These are phyloP conservation scores for Firmiana major DNA, from an alignment of 345 rosid species.

Conservation along the genomic window DNA sequence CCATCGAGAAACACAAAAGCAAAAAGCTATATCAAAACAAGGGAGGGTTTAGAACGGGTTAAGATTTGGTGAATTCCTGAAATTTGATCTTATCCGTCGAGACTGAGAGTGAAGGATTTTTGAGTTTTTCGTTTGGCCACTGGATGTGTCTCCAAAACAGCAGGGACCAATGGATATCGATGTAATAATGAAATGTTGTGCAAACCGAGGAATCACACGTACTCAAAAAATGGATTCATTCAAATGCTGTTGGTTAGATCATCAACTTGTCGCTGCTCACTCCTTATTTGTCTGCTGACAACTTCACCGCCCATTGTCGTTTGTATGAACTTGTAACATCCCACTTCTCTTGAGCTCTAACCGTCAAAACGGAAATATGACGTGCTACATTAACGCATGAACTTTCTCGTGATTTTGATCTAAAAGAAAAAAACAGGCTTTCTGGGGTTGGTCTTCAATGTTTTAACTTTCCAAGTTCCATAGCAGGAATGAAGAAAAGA, in stretches of 20 bases:
- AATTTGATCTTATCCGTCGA: neutral
- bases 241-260: too few relatives aligned
- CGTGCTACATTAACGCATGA: neutral
- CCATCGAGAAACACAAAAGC: conserved; percentile 35
- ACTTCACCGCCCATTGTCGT: neutral
- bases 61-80: neutral
- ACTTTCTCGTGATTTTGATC: neutral
- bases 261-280: too few relatives aligned
- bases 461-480: neutral
- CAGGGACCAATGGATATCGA: neutral
- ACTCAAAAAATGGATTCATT: too few relatives aligned
- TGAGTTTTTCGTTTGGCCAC: neutral
- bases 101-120: neutral
- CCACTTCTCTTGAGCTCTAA: neutral
- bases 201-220: conserved; percentile 40
- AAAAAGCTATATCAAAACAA: neutral
- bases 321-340: neutral
- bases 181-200: conserved; percentile 19
- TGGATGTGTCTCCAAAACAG: conserved; percentile 4
- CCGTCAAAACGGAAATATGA: neutral
- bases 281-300: too few relatives aligned
- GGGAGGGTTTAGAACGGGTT: neutral
- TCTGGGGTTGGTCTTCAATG: neutral
- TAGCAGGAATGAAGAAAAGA: neutral
- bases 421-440: neutral